Conservation (phyloP, 2,329 filamentous ascomycete species). For the Stagonosporopsis cucurbitacearum region DNA sequence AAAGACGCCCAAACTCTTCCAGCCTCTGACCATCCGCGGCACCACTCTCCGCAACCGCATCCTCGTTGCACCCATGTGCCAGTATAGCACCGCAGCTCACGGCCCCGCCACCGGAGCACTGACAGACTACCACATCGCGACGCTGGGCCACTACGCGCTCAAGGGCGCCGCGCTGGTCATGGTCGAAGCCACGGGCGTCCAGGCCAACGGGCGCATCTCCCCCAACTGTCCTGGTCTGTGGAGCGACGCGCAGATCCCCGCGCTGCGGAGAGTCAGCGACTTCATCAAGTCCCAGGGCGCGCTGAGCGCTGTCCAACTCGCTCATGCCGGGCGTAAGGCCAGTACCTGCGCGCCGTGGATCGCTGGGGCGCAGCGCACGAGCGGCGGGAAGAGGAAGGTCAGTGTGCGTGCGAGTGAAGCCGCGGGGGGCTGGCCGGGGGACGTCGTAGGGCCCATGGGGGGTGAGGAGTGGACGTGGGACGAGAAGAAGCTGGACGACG, state of each 20-base stretch:
- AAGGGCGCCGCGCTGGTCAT: slow-evolving; percentile 47
- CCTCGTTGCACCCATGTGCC: slow-evolving; percentile 49
- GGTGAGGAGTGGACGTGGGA: slow-evolving; percentile 51
- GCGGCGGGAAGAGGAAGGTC: slow-evolving; percentile 33
- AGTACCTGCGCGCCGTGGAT: slow-evolving; percentile 45
- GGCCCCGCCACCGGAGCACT: slow-evolving; percentile 47
- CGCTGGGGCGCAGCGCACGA: slow-evolving; percentile 22
- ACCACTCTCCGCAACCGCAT: slow-evolving; percentile 48
- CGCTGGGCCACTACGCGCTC: slow-evolving; percentile 49
- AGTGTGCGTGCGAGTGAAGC: slow-evolving; percentile 37
- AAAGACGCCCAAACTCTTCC: slow-evolving; percentile 43
- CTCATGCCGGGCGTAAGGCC: slow-evolving; percentile 46
- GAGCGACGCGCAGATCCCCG: slow-evolving; percentile 47
- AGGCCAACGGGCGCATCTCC: slow-evolving; percentile 44
- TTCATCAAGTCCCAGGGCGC: slow-evolving; percentile 46
- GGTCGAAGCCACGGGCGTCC: slow-evolving; percentile 48
- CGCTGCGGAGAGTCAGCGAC: slow-evolving; percentile 40
- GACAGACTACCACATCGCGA: slow-evolving; percentile 49
- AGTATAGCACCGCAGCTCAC: slow-evolving; percentile 40
- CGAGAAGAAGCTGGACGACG: slow-evolving; percentile 37
- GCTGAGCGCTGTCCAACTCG: slow-evolving; percentile 43
- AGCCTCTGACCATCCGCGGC: slow-evolving; percentile 44
- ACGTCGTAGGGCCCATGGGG: slow-evolving; percentile 49
- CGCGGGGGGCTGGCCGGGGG: slow-evolving; percentile 44
- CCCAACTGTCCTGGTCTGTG: slow-evolving; percentile 48